phyloP scores from a whole-genome alignment of 768 basidiomycete species.

The Suillus sp. region DNA sequence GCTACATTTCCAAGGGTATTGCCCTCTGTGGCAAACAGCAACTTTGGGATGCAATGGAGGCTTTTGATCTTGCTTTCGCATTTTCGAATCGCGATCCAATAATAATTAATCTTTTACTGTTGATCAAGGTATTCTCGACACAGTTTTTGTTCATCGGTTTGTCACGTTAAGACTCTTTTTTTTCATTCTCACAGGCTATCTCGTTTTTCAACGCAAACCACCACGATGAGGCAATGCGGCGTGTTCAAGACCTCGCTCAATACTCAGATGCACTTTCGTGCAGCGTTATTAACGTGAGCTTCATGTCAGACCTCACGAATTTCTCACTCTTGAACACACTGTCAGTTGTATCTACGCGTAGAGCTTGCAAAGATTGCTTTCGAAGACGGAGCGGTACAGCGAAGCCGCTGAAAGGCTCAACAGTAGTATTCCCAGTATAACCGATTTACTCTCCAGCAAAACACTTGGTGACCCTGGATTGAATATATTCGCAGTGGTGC shows the following conservation, averaged over 20 bases:
- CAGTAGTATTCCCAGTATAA: not conserved
- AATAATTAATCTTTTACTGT: not conserved
- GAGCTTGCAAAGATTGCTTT: not conserved
- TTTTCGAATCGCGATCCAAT: not conserved
- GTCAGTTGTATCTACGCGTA: not conserved
- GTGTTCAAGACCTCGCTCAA: not conserved
- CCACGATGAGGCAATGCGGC: not conserved
- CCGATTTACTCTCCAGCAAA: not conserved
- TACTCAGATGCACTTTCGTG: not conserved
- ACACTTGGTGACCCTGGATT: not conserved
- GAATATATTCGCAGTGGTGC: not conserved
- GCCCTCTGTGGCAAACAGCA: not conserved
- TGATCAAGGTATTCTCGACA: not conserved
- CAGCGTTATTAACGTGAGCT: not conserved
- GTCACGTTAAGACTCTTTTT: not conserved
- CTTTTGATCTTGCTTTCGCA: not conserved
- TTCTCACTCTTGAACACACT: not conserved
- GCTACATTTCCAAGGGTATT: not conserved
- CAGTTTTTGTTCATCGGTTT: not conserved
- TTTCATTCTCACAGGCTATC: not conserved
- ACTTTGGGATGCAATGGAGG: not conserved
- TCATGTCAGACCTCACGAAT: not conserved
- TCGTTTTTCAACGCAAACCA: not conserved
- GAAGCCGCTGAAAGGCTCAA: not conserved
- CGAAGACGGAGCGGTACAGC: not conserved